phyloP scores from a whole-genome alignment of 441 rosid species.

The Brassica balearica region DNA sequence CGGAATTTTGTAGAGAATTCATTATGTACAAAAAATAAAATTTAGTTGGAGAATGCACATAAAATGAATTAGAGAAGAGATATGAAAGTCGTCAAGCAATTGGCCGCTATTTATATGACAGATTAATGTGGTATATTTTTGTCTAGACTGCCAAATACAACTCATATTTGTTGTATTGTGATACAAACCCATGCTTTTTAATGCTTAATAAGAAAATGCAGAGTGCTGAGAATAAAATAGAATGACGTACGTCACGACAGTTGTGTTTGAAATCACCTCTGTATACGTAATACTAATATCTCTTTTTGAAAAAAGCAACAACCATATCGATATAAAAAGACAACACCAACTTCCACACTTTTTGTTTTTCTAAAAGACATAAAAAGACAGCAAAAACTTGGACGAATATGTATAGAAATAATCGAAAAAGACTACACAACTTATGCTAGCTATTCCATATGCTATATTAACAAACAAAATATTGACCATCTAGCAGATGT shows the following conservation, averaged over 20 bases:
- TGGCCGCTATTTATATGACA: neutral
- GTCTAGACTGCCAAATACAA: neutral
- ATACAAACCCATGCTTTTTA: conserved; percentile 14
- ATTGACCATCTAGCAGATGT: neutral
- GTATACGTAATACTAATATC: neutral
- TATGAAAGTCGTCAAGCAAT: neutral
- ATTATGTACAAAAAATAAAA: neutral
- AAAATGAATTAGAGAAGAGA: neutral
- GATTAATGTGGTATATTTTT: neutral
- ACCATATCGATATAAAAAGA: neutral
- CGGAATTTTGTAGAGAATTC: neutral
- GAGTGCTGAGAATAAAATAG: neutral
- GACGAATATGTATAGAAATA: neutral
- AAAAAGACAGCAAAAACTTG: conserved; percentile 3
- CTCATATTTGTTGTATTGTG: neutral
- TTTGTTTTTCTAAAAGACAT: neutral
- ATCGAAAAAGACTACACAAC: neutral
- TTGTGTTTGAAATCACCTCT: neutral
- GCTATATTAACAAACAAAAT: neutral
- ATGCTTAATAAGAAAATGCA: neutral
- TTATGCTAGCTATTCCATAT: neutral
- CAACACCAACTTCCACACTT: neutral
- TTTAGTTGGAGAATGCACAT: neutral
- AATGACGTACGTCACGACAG: neutral
- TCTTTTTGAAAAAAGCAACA: neutral